Evolutionary conservation across 2,329 filamentous ascomycete species (phyloP).

Genomic region (Xylogone sp.): DNA sequence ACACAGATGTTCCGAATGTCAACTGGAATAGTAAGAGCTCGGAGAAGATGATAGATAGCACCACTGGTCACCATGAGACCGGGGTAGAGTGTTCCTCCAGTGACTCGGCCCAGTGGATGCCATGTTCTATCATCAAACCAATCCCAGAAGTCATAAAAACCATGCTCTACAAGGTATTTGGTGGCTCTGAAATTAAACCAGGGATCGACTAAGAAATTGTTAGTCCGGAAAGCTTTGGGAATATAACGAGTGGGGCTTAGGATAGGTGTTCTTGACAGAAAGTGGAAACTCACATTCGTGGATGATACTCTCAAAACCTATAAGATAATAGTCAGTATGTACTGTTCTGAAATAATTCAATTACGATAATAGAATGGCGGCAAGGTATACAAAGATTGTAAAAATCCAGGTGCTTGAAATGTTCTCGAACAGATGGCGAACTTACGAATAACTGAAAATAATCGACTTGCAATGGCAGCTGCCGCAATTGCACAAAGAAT

Average conservation of each 20-base stretch:
- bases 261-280: constrained; percentile 8
- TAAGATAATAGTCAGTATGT: constrained; percentile 22
- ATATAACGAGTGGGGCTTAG: constrained; percentile 20
- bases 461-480: constrained; percentile 84
- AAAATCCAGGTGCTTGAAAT: constrained; percentile 8
- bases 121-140: constrained; percentile 99
- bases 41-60: constrained; percentile 90
- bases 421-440: constrained; percentile 22
- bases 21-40: constrained; percentile 83
- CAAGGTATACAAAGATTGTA: constrained; percentile 2
- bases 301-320: constrained; percentile 97
- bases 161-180: constrained; percentile 94
- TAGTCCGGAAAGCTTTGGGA: constrained; percentile 23
- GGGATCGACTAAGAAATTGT: constrained; percentile 72
- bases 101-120: constrained; percentile 97
- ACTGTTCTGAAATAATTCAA: background rate
- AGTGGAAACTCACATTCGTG: constrained; percentile 80
- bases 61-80: constrained; percentile 99
- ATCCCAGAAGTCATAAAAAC: constrained; percentile 99
- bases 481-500: constrained; percentile 90
- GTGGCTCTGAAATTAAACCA: constrained; percentile 99
- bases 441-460: constrained; percentile 98
- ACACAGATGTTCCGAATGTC: constrained; percentile 99
- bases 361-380: background rate
- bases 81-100: constrained; percentile 96